Evolutionary conservation across 2,329 filamentous ascomycete species (phyloP).

Genomic region (Camillea tinctor): DNA sequence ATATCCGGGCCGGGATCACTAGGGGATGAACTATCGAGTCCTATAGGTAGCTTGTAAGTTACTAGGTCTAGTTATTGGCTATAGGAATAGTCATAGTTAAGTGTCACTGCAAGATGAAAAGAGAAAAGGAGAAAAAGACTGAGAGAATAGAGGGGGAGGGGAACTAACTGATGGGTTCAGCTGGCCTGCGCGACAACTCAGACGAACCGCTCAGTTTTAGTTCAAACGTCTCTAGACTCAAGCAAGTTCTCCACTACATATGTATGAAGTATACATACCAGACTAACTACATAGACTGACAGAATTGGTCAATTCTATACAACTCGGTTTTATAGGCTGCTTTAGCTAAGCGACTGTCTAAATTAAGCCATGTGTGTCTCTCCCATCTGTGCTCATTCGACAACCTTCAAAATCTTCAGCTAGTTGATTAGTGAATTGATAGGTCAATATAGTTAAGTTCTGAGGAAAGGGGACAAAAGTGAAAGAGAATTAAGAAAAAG

Average conservation of each 20-base stretch:
- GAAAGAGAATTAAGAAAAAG: not conserved
- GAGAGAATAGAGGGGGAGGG: slow-evolving; percentile 1
- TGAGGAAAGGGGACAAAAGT: not conserved
- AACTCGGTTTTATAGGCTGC: not conserved
- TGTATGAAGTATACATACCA: no score
- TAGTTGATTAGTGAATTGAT: not conserved
- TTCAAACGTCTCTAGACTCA: not conserved
- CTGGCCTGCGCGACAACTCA: not conserved
- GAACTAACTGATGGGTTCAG: not conserved
- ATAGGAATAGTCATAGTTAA: not conserved
- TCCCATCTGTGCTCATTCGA: not conserved
- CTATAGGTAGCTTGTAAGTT: not conserved
- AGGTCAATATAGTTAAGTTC: not conserved
- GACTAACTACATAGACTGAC: no score
- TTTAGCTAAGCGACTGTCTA: not conserved
- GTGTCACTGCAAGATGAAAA: not conserved
- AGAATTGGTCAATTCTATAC: not conserved
- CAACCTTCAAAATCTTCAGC: not conserved
- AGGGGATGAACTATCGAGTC: not conserved
- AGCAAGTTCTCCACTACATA: no score
- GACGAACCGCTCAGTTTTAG: not conserved
- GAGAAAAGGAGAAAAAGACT: not conserved
- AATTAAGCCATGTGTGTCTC: not conserved
- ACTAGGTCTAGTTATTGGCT: not conserved
- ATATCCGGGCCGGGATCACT: not conserved